Evolutionary conservation across 257 asterid species (phyloP), one percentile per base, ranked within the genome.

Genomic region (Fraxinus excelsior): DNA sequence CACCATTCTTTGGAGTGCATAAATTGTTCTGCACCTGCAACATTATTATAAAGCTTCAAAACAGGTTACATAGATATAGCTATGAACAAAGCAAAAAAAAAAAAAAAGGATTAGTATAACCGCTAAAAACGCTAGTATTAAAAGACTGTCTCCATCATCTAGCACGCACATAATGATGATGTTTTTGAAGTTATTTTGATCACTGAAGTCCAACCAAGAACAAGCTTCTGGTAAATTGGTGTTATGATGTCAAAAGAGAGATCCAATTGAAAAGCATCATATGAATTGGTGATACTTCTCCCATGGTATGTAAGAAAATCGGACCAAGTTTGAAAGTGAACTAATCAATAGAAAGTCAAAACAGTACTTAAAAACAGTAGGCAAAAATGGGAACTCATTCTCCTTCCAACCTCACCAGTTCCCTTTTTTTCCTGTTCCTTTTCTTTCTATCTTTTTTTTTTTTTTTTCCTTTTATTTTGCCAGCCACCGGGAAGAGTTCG

Each of bases 1-100:
- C 98, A 67, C 99, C 99, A 85, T 90, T 95, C 84, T 95, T 95
- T 26, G 99, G 99, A 76, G 99, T 95, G 88, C 99, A 95, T 75
- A 95, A 89, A 84, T 95, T 95, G 88, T 93, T 93, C 82, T 95
- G 99, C 80, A 95, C 99, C 99, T 95, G 92, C 90, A 93, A 67
- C 65, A 85, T 67, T 58, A 76, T 74, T 73, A 84, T 67, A 74
- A 72, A 64, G 56, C 77, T 56, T 80, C 73, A 76, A 11, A 51
- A 40, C 51, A 25, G 32, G 64, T 42, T 46, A 67, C 58, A 58
- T 3, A 8, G 28, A 58, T 23, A 46, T n/a, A 29, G 68, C 34
- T 62, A 3, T 62, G 68, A 26, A 62, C 68, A 62, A 62, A 26
- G 35, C 67, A 72, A 51, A 18, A 26, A 71, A 46, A 18, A 26